These are phyloP conservation scores for Linum trigynum DNA, from an alignment of 345 rosid species.

Conservation along the genomic window DNA sequence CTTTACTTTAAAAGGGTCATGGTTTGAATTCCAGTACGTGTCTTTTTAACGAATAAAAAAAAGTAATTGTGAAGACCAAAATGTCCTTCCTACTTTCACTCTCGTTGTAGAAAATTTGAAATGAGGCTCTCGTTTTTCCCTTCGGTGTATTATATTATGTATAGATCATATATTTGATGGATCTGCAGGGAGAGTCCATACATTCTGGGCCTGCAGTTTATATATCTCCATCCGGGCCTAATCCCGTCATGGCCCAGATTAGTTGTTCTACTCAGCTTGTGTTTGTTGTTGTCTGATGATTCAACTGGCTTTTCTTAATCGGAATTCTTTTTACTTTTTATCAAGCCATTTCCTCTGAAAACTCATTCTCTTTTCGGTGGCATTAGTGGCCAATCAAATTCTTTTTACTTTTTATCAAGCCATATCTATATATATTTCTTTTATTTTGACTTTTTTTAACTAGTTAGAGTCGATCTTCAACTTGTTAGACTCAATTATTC, in stretches of 20 bases:
- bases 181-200: conserved; percentile 54
- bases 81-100: too few relatives aligned
- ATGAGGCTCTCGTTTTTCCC: too few relatives aligned
- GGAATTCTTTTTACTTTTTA: conserved; percentile 20
- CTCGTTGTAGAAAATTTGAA: too few relatives aligned
- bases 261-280: conserved; percentile 1
- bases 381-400: conserved; percentile 42
- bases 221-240: conserved; percentile 83
- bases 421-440: conserved; percentile 27
- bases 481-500: too few relatives aligned
- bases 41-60: too few relatives aligned
- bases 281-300: conserved; percentile 2
- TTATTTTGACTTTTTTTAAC: neutral
- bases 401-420: too few relatives aligned
- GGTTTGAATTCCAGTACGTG: too few relatives aligned
- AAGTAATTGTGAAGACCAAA: too few relatives aligned
- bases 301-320: conserved; percentile 8
- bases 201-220: conserved; percentile 94
- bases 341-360: conserved; percentile 95
- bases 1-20: too few relatives aligned
- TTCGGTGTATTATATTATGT: too few relatives aligned
- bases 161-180: neutral
- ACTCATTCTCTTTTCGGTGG: conserved; percentile 60
- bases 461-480: too few relatives aligned
- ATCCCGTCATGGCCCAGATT: conserved; percentile 97